A percentile compares a stretch with the other conserved stretches of the same genome.
Conservation (phyloP, 805 yeast genomes). For the Candida krabiensis region DNA sequence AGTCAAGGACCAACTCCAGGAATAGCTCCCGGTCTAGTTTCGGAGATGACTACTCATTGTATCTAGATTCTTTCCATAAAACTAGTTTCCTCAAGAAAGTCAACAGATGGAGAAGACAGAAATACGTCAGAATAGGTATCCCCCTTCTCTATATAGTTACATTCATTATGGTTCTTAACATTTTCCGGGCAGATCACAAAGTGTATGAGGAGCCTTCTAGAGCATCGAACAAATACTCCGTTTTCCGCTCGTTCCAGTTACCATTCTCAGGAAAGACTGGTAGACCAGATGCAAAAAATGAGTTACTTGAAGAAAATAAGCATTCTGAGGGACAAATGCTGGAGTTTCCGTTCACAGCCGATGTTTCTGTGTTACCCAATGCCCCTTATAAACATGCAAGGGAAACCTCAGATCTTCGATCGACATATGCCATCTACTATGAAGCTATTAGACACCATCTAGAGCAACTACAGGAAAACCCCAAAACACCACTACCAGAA, state of each 20-base stretch:
- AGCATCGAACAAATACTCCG: slow-evolving; percentile 2
- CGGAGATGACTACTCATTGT: slow-evolving; percentile 5
- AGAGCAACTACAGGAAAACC: slow-evolving; percentile 21
- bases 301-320: slow-evolving; percentile 17
- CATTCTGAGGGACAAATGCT: slow-evolving; percentile 12
- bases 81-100: slow-evolving; percentile 10
- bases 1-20: slow-evolving; percentile 15
- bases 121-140: slow-evolving; percentile 14
- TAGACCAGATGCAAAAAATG: slow-evolving; percentile 20
- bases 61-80: slow-evolving; percentile 7
- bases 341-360: slow-evolving; percentile 33
- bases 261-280: slow-evolving; percentile 4
- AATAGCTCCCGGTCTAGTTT: slow-evolving; percentile 12
- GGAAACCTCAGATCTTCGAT: slow-evolving; percentile 36
- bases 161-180: slow-evolving; percentile 13
- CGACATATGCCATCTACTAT: slow-evolving; percentile 34
- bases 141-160: slow-evolving; percentile 21
- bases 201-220: background rate
- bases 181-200: slow-evolving; percentile 4
- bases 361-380: slow-evolving; percentile 34
- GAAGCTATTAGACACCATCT: slow-evolving; percentile 34
- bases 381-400: slow-evolving; percentile 38
- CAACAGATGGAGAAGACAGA: slow-evolving; percentile 17
- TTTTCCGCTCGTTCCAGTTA: slow-evolving; percentile 3
- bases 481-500: slow-evolving; percentile 34